Evolutionary conservation across 2,329 filamentous ascomycete genomes (phyloP).

Genomic region (Fusarium nodosum): DNA sequence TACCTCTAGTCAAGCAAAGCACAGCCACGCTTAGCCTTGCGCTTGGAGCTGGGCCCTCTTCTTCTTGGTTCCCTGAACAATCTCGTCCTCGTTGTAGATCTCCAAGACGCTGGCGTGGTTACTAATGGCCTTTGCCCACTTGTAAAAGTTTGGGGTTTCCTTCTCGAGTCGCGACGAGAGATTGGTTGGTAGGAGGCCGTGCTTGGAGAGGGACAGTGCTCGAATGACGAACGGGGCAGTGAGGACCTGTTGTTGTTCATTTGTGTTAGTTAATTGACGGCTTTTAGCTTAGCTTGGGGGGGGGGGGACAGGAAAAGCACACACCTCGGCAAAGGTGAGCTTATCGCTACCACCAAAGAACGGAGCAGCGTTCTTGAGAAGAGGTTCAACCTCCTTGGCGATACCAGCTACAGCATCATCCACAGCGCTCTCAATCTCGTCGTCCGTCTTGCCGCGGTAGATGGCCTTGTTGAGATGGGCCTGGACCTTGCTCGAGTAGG

Average conservation of each 20-base stretch:
- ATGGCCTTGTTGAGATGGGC: conserved; percentile 61
- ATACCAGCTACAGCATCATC: conserved; percentile 68
- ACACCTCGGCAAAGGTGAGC: conserved; percentile 81
- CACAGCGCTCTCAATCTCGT: conserved; percentile 63
- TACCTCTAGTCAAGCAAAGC: neutral
- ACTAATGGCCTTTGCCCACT: conserved; percentile 73
- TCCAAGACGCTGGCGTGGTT: conserved; percentile 75
- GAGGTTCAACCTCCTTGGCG: conserved; percentile 79
- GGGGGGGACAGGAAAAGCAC: neutral
- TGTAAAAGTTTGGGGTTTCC: conserved; percentile 74
- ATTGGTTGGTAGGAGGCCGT: conserved; percentile 65
- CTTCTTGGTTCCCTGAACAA: conserved; percentile 40
- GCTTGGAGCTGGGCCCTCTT: conserved; percentile 38
- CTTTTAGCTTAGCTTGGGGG: neutral
- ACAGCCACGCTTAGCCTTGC: conserved; percentile 14
- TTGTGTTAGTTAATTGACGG: conserved; percentile 1
- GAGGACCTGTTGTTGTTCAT: conserved; percentile 61
- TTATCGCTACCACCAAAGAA: conserved; percentile 75
- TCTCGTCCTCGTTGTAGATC: conserved; percentile 68
- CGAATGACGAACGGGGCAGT: conserved; percentile 77
- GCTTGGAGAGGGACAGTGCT: conserved; percentile 66
- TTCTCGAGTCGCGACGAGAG: conserved; percentile 63
- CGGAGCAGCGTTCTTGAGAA: conserved; percentile 68
- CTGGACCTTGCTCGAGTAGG: conserved; percentile 72
- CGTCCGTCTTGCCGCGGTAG: conserved; percentile 60